phyloP scores from a whole-genome alignment of 2,329 filamentous ascomycete species.

The Fusarium sp. region DNA sequence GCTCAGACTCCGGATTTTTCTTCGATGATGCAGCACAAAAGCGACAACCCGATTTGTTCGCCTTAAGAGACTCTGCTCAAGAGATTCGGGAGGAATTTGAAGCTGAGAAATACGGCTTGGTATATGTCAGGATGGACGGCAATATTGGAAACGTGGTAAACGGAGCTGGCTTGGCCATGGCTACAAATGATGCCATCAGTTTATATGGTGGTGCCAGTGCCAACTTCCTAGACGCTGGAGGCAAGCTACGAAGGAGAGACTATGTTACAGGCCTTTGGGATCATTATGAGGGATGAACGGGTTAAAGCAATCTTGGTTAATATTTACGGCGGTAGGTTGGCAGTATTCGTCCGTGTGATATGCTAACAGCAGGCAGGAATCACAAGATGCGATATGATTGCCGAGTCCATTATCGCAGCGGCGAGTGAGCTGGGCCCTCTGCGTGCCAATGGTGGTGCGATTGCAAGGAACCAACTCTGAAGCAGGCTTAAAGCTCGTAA shows the following conservation, averaged over 20 bases:
- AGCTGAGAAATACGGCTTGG: slow-evolving; percentile 74
- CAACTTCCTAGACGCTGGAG: slow-evolving; percentile 92
- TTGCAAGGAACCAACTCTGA: slow-evolving; percentile 61
- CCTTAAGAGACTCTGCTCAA: slow-evolving; percentile 48
- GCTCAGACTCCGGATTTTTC: slow-evolving; percentile 55
- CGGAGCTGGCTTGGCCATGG: slow-evolving; percentile 91
- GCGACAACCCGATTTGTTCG: slow-evolving; percentile 57
- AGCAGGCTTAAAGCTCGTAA: slow-evolving; percentile 54
- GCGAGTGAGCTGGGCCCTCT: slow-evolving; percentile 52
- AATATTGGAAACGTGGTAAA: slow-evolving; percentile 89
- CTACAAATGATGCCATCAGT: slow-evolving; percentile 84
- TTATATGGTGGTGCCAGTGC: slow-evolving; percentile 75
- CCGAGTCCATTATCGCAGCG: slow-evolving; percentile 60
- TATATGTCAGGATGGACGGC: slow-evolving; percentile 75
- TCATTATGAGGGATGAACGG: slow-evolving; percentile 77
- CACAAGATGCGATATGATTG: slow-evolving; percentile 64
- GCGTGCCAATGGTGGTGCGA: slow-evolving; percentile 58
- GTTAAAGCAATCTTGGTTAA: slow-evolving; percentile 76
- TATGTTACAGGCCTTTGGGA: slow-evolving; percentile 80
- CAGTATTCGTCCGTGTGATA: rapidly evolving
- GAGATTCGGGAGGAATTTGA: slow-evolving; percentile 52
- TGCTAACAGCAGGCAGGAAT: slow-evolving; percentile 51
- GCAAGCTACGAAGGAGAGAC: slow-evolving; percentile 86
- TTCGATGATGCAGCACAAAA: slow-evolving; percentile 61
- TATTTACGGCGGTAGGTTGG: slow-evolving; percentile 59